Evolutionary conservation across 768 basidiomycete genomes (phyloP).

Genomic region (Tubosaeta sp.): DNA sequence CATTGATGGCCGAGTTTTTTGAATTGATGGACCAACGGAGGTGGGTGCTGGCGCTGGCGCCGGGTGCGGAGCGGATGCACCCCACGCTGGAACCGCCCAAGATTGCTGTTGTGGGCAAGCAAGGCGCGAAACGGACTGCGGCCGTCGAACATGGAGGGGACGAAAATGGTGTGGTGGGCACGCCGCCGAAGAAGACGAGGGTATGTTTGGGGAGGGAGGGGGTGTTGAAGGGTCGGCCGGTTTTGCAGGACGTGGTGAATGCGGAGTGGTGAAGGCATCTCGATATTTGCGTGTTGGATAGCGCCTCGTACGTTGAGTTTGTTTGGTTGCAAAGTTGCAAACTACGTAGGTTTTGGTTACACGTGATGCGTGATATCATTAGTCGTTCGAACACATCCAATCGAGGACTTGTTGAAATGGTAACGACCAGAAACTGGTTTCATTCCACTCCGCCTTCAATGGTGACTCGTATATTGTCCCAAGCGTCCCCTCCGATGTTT

Average conservation of each 20-base stretch:
- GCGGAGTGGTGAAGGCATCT: constrained; percentile 25
- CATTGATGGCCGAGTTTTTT: constrained; percentile 73
- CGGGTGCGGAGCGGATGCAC: constrained; percentile 53
- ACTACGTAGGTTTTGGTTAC: neutral
- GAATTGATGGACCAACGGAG: constrained; percentile 60
- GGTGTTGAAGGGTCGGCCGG: constrained; percentile 51
- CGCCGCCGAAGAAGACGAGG: constrained; percentile 35
- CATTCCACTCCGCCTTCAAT: no score
- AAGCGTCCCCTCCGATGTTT: no score
- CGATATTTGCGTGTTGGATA: neutral
- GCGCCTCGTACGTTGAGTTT: neutral
- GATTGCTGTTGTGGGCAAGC: constrained; percentile 8
- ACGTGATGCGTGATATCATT: neutral
- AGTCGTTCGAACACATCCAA: no score
- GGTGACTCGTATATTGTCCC: no score
- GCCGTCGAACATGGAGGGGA: neutral
- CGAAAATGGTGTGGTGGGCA: constrained; percentile 5
- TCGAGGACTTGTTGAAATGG: no score
- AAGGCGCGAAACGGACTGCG: constrained; percentile 12
- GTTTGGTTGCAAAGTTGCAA: neutral
- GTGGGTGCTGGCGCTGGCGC: constrained; percentile 67
- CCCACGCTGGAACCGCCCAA: constrained; percentile 23
- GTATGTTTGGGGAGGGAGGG: constrained; percentile 34
- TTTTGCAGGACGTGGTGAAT: constrained; percentile 59
- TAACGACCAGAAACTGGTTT: no score